A percentile compares a stretch with the other conserved stretches of the same genome.
Evolutionary conservation across 2,329 filamentous ascomycete genomes (phyloP).

Genomic region (Exophiala alcalophila): DNA sequence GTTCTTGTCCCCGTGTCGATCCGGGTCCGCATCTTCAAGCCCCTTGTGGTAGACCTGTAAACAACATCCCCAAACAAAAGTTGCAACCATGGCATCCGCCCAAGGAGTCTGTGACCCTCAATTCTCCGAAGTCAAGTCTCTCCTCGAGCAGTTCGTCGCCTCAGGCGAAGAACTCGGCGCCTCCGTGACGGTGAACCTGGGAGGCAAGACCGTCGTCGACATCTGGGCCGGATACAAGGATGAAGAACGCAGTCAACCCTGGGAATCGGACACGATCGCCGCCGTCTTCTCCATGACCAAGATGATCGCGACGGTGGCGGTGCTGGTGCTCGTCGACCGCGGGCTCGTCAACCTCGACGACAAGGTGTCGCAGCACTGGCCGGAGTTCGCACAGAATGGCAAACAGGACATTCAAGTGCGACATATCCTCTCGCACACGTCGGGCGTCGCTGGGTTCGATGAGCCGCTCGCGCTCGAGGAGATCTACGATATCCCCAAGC

Average conservation of each 20-base stretch:
- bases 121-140: constrained; percentile 37
- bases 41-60: too few relatives aligned
- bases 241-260: constrained; percentile 27
- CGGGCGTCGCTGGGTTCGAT: constrained; percentile 34
- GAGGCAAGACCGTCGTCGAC: constrained; percentile 44
- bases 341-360: constrained; percentile 32
- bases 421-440: constrained; percentile 23
- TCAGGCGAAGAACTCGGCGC: constrained; percentile 45
- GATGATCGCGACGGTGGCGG: constrained; percentile 31
- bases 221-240: constrained; percentile 45
- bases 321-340: constrained; percentile 31
- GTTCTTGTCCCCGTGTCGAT: too few relatives aligned
- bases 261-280: constrained; percentile 23
- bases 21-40: too few relatives aligned
- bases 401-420: constrained; percentile 33
- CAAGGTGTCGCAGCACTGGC: constrained; percentile 35
- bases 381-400: constrained; percentile 35
- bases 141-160: constrained; percentile 37
- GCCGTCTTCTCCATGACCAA: constrained; percentile 34
- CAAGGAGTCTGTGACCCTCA: constrained; percentile 39
- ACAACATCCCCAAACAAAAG: too few relatives aligned
- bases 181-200: constrained; percentile 43
- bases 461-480: constrained; percentile 34
- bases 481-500: constrained; percentile 34
- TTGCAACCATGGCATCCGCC: constrained; percentile 15